Percentiles rank a stretch among this genome's conserved stretches.
phyloP scores from a whole-genome alignment of 2,329 filamentous ascomycete species.

The Colletotrichum lupini region DNA sequence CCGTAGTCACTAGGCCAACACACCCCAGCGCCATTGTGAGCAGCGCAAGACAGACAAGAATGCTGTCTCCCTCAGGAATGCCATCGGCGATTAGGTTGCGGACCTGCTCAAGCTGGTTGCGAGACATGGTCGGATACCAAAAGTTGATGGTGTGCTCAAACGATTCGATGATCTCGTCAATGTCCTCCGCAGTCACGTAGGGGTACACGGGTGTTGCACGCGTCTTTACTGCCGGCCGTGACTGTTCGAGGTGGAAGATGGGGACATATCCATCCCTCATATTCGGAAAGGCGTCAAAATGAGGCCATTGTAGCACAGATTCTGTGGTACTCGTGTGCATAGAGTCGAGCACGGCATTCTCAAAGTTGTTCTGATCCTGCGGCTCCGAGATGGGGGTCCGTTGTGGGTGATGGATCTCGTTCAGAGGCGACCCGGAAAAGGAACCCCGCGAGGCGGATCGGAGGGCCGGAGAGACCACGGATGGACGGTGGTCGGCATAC shows the following conservation, averaged over 20 bases:
- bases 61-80: slow-evolving; percentile 49
- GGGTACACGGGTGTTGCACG: slow-evolving; percentile 51
- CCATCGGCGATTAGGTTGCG: slow-evolving; percentile 46
- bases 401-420: slow-evolving; percentile 37
- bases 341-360: slow-evolving; percentile 60
- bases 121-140: slow-evolving; percentile 63
- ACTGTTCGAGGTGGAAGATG: slow-evolving; percentile 60
- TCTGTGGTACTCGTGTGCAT: slow-evolving; percentile 63
- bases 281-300: slow-evolving; percentile 57
- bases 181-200: slow-evolving; percentile 53
- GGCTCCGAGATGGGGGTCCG: slow-evolving; percentile 39
- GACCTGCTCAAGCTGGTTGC: slow-evolving; percentile 47
- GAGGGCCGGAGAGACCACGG: slow-evolving; percentile 35
- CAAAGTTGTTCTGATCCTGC: slow-evolving; percentile 44
- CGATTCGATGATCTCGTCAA: slow-evolving; percentile 52
- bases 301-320: slow-evolving; percentile 62
- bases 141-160: slow-evolving; percentile 62
- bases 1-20: slow-evolving; percentile 52
- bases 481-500: slow-evolving; percentile 23
- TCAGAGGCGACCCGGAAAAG: slow-evolving; percentile 37
- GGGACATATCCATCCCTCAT: slow-evolving; percentile 55
- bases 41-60: slow-evolving; percentile 54
- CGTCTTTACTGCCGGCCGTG: slow-evolving; percentile 48
- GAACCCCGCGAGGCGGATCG: slow-evolving; percentile 40
- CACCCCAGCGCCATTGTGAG: slow-evolving; percentile 61